phyloP scores from a whole-genome alignment of 345 rosid genomes.

The Brassica incana region DNA sequence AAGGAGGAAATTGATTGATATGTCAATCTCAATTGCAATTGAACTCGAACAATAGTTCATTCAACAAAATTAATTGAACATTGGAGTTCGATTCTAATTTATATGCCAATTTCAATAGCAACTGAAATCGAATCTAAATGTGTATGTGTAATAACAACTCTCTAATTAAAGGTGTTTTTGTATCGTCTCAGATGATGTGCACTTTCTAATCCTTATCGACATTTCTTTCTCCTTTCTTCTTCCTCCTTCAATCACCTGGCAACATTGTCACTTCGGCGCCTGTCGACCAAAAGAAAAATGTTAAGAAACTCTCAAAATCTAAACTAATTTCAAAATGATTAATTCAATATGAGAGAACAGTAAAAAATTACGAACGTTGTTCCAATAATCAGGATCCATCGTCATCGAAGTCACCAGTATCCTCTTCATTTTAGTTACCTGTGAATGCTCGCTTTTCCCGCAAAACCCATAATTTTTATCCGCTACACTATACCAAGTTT shows the following conservation, averaged over 20 bases:
- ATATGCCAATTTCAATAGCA: no score
- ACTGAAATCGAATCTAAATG: no score
- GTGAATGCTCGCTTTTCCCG: conserved; percentile 26
- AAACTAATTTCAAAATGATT: no score
- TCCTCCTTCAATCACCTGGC: conserved; percentile 48
- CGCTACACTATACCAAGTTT: conserved; percentile 46
- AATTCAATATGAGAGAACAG: neutral
- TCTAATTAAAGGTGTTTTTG: conserved; percentile 5
- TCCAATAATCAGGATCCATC: conserved; percentile 64
- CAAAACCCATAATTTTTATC: conserved; percentile 43
- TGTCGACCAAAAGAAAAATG: conserved; percentile 8
- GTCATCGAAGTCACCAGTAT: conserved; percentile 55
- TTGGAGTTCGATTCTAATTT: no score
- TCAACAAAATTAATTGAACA: no score
- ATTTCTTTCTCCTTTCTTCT: conserved; percentile 41
- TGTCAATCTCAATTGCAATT: no score
- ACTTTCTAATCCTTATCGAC: conserved; percentile 63
- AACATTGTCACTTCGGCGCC: conserved; percentile 63
- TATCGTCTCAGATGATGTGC: conserved; percentile 51
- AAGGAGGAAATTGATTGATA: no score
- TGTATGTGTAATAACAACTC: no score
- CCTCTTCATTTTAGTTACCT: conserved; percentile 42
- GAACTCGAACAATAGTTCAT: no score
- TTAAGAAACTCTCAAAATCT: neutral
- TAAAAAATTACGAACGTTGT: conserved; percentile 43